phyloP scores from a whole-genome alignment of 768 basidiomycete genomes.

The Imleria badia region DNA sequence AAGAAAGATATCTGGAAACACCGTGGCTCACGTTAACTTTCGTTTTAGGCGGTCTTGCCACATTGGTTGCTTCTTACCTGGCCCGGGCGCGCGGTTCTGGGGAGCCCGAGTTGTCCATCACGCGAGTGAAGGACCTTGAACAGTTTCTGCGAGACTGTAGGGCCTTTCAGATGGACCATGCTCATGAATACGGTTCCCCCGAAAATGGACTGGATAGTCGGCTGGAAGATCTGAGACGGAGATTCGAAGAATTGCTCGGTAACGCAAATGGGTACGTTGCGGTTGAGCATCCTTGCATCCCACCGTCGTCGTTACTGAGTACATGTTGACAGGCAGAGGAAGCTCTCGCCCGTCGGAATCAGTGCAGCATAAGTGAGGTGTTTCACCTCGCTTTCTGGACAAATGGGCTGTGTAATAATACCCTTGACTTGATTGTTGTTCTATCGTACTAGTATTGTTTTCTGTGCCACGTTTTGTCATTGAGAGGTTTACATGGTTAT shows the following conservation, averaged over 20 bases:
- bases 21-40: not conserved
- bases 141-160: conserved; percentile 63
- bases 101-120: conserved; percentile 65
- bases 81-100: conserved; percentile 67
- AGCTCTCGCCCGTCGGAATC: conserved; percentile 16
- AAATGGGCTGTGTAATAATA: not conserved
- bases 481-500: not conserved
- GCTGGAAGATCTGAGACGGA: conserved; percentile 15
- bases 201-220: conserved; percentile 9
- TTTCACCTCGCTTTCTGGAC: not conserved
- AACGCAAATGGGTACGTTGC: conserved; percentile 25
- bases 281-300: not conserved
- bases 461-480: not conserved
- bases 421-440: not conserved
- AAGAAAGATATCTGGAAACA: not conserved
- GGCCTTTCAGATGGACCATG: conserved; percentile 59
- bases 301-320: not conserved
- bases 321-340: conserved; percentile 18
- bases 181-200: conserved; percentile 30
- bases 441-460: not conserved
- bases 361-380: not conserved
- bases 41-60: conserved; percentile 57
- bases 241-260: conserved; percentile 32
- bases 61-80: conserved; percentile 68
- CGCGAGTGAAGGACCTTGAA: conserved; percentile 59